Percentiles rank a stretch among this genome's conserved stretches.
Evolutionary conservation across 2,329 filamentous ascomycete species (phyloP).

Genomic region (Xylariaceae sp.): DNA sequence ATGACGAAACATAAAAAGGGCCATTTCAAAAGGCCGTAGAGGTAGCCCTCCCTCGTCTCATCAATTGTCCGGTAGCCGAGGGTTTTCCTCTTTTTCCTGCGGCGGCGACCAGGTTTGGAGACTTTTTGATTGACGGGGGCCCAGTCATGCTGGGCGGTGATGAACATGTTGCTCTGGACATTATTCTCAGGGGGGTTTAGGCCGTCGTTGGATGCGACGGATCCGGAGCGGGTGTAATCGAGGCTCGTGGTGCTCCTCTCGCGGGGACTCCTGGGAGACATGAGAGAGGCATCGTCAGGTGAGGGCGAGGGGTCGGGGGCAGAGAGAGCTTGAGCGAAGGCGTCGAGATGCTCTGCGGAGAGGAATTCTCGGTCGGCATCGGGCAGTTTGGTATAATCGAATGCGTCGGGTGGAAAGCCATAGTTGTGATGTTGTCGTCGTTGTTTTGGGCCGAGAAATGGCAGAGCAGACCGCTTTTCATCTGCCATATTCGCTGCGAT

Average conservation of each 20-base stretch:
- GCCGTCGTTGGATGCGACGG: slow-evolving; percentile 37
- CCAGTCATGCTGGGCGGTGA: slow-evolving; percentile 95
- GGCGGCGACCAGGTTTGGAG: slow-evolving; percentile 39
- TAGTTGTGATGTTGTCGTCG: slow-evolving; percentile 37
- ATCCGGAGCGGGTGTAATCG: slow-evolving; percentile 39
- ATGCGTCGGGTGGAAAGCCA: slow-evolving; percentile 60
- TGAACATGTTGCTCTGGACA: slow-evolving; percentile 50
- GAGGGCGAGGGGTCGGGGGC: slow-evolving; percentile 65
- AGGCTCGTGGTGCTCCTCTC: slow-evolving; percentile 38
- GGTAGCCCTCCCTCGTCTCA: slow-evolving; percentile 89
- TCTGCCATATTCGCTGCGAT: slow-evolving; percentile 23
- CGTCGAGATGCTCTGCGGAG: slow-evolving; percentile 64
- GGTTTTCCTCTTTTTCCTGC: slow-evolving; percentile 36
- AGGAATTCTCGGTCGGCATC: slow-evolving; percentile 79
- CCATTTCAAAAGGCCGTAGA: slow-evolving; percentile 89
- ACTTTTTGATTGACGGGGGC: slow-evolving; percentile 77
- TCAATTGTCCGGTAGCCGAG: slow-evolving; percentile 66
- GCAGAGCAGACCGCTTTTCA: slow-evolving; percentile 19
- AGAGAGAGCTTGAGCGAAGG: slow-evolving; percentile 78
- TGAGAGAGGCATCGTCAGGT: slow-evolving; percentile 46
- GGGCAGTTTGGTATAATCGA: slow-evolving; percentile 68
- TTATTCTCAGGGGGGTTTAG: slow-evolving; percentile 28
- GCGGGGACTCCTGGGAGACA: slow-evolving; percentile 36
- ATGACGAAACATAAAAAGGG: slow-evolving; percentile 77
- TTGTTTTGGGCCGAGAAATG: slow-evolving; percentile 22